A percentile compares a stretch with the other conserved stretches of the same genome.
These are phyloP conservation scores for Biscogniauxia marginata DNA, from an alignment of 2,329 filamentous ascomycete species.

Conservation along the genomic window DNA sequence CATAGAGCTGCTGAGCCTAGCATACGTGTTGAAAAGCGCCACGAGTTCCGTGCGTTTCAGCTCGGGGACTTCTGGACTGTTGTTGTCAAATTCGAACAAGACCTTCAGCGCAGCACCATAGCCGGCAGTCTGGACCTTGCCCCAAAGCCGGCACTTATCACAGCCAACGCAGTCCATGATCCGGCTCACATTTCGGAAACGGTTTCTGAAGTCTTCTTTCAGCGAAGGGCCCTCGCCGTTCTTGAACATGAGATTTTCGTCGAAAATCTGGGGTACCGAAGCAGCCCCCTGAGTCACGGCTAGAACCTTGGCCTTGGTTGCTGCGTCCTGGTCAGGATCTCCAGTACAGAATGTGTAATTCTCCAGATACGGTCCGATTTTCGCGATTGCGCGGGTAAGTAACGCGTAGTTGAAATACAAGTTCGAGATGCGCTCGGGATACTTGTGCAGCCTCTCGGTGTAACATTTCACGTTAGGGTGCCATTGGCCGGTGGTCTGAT, in stretches of 20 bases:
- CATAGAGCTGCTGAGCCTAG: slow-evolving; percentile 79
- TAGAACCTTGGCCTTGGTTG: slow-evolving; percentile 81
- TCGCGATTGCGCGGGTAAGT: slow-evolving; percentile 86
- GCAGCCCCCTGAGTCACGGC: slow-evolving; percentile 70
- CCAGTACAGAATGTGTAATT: slow-evolving; percentile 91
- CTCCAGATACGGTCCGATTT: slow-evolving; percentile 78
- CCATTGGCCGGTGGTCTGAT: slow-evolving; percentile 93
- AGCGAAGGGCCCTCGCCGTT: slow-evolving; percentile 71
- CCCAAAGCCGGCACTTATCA: slow-evolving; percentile 98
- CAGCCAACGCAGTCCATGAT: slow-evolving; percentile 99
- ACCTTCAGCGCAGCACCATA: slow-evolving; percentile 95
- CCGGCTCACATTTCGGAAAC: slow-evolving; percentile 93
- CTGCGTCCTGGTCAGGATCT: slow-evolving; percentile 73
- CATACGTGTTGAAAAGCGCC: slow-evolving; percentile 90
- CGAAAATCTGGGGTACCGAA: slow-evolving; percentile 77
- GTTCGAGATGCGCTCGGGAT: slow-evolving; percentile 92
- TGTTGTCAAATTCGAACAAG: slow-evolving; percentile 84
- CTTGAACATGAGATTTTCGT: slow-evolving; percentile 94
- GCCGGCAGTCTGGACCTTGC: slow-evolving; percentile 91
- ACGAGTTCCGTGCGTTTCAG: slow-evolving; percentile 90
- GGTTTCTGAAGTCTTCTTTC: slow-evolving; percentile 96
- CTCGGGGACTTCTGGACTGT: slow-evolving; percentile 61
- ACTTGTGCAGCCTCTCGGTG: slow-evolving; percentile 75
- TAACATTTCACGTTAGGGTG: slow-evolving; percentile 89
- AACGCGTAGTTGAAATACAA: slow-evolving; percentile 99